phyloP scores from a whole-genome alignment of 441 rosid species.

The Lepidium campestre region DNA sequence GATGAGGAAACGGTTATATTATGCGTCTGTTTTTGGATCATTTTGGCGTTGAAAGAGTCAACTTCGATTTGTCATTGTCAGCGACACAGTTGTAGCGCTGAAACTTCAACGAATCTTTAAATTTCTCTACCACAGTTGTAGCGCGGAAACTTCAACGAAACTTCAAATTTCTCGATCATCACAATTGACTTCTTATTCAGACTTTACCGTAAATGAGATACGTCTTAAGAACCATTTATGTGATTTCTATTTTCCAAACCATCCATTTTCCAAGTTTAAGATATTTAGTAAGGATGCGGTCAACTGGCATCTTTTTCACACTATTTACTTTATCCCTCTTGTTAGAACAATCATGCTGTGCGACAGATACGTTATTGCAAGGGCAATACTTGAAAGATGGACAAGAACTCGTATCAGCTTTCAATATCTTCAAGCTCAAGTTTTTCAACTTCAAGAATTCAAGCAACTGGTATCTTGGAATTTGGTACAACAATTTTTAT shows the following conservation, averaged over 20 bases:
- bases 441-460: slow-evolving; percentile 17
- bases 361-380: slow-evolving; percentile 18
- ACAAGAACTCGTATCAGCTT: slow-evolving; percentile 23
- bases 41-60: too few relatives aligned
- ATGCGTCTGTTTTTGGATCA: too few relatives aligned
- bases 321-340: background rate
- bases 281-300: background rate
- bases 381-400: slow-evolving; percentile 22
- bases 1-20: too few relatives aligned
- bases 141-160: background rate
- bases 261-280: background rate
- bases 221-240: background rate
- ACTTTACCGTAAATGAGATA: background rate
- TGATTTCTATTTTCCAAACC: background rate
- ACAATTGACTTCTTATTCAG: slow-evolving; percentile 9
- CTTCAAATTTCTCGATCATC: background rate
- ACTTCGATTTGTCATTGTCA: too few relatives aligned
- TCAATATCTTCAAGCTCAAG: slow-evolving; percentile 25
- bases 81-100: background rate
- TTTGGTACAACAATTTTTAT: slow-evolving; percentile 19
- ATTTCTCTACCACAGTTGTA: background rate
- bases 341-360: slow-evolving; percentile 5
- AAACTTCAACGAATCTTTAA: background rate
- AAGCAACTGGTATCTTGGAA: slow-evolving; percentile 17
- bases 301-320: background rate